Evolutionary conservation across 345 rosid genomes (phyloP).

Genomic region (Gossypium thurberi): DNA sequence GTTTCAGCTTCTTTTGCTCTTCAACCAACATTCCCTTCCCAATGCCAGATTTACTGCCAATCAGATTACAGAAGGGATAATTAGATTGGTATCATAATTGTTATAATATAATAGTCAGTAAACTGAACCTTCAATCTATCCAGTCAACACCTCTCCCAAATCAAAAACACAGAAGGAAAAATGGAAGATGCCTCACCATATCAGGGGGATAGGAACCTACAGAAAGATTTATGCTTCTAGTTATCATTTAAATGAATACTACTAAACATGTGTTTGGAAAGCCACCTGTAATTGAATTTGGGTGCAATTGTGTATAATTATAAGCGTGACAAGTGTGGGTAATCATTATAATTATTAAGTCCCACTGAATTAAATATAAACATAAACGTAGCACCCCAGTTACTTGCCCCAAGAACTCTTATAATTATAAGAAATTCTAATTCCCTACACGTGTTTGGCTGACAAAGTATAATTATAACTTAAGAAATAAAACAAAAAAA

Average conservation of each 20-base stretch:
- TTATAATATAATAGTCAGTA: neutral
- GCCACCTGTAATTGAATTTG: too few relatives aligned
- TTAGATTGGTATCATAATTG: neutral
- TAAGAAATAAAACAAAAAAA: too few relatives aligned
- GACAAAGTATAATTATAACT: too few relatives aligned
- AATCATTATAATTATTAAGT: too few relatives aligned
- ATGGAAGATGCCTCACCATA: neutral
- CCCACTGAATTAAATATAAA: too few relatives aligned
- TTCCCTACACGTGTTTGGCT: too few relatives aligned
- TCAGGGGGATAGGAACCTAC: neutral
- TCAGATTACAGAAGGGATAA: constrained; percentile 4
- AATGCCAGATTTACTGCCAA: constrained; percentile 61
- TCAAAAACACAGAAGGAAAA: neutral
- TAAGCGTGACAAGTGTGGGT: too few relatives aligned
- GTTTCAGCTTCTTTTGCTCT: constrained; percentile 59
- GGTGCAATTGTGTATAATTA: neutral
- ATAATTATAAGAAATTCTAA: too few relatives aligned
- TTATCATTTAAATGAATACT: neutral
- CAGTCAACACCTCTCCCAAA: neutral
- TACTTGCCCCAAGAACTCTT: too few relatives aligned
- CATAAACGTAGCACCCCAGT: too few relatives aligned
- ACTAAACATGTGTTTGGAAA: neutral
- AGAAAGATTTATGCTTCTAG: neutral
- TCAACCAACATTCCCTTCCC: constrained; percentile 61
- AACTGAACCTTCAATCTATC: neutral